Percentiles rank a stretch among this genome's conserved stretches.
phyloP scores from a whole-genome alignment of 345 rosid species.

The Firmiana major region DNA sequence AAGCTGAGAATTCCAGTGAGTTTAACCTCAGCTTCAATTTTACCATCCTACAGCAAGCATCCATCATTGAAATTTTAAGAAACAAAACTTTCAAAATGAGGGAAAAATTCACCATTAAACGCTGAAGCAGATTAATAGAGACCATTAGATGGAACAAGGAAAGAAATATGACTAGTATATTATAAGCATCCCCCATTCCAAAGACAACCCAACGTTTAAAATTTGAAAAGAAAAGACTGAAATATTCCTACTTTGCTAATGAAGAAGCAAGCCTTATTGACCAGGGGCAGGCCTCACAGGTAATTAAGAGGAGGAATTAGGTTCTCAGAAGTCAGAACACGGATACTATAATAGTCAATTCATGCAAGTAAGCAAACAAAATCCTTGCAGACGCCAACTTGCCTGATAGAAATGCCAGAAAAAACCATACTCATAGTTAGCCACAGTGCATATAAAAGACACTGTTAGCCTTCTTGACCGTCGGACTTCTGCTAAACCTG shows the following conservation, averaged over 20 bases:
- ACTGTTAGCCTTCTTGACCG: conserved; percentile 63
- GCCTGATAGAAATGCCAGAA: conserved; percentile 82
- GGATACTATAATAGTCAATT: not conserved
- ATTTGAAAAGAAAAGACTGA: not conserved
- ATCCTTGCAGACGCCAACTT: conserved; percentile 23
- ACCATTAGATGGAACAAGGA: not conserved
- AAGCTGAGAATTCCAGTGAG: conserved; percentile 72
- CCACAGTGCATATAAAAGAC: conserved; percentile 67
- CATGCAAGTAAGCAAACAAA: conserved; percentile 6
- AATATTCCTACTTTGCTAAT: not conserved
- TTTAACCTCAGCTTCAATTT: conserved; percentile 77
- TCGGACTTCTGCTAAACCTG: conserved; percentile 77
- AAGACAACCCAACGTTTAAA: not conserved
- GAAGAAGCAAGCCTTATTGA: not conserved
- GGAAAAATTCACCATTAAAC: not conserved
- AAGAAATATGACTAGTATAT: not conserved
- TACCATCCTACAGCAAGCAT: conserved; percentile 47
- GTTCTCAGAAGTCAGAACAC: not conserved
- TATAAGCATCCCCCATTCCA: not conserved
- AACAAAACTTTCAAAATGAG: not conserved
- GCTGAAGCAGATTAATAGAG: not conserved
- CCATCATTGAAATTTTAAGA: conserved; percentile 5
- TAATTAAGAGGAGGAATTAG: conserved; percentile 2
- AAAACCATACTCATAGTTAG: conserved; percentile 72
- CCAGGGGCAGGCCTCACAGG: not conserved